phyloP scores from a whole-genome alignment of 768 basidiomycete species.

The Mycena albidolilacea region DNA sequence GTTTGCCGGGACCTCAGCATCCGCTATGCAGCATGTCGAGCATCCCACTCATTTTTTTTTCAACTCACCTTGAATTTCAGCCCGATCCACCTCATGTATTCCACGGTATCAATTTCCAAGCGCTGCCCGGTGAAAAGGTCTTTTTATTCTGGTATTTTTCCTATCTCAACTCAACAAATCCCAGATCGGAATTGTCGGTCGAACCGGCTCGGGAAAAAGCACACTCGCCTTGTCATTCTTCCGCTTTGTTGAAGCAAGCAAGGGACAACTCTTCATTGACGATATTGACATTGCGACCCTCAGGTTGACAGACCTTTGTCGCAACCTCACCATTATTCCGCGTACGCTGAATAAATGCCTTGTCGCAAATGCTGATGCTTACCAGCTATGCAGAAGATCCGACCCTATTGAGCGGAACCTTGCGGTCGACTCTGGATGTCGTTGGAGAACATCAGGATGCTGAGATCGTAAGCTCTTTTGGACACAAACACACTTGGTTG shows the following conservation, averaged over 20 bases:
- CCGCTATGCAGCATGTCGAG: slow-evolving; percentile 72
- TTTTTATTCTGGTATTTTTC: neutral
- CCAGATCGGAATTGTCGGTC: slow-evolving; percentile 47
- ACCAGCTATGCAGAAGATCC: slow-evolving; percentile 79
- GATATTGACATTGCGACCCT: slow-evolving; percentile 75
- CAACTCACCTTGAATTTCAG: slow-evolving; percentile 52
- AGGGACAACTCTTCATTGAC: slow-evolving; percentile 74
- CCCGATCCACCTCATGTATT: slow-evolving; percentile 90
- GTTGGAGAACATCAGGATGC: slow-evolving; percentile 88
- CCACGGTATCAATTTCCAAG: slow-evolving; percentile 58
- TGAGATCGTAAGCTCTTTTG: slow-evolving; percentile 71
- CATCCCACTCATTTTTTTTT: too few relatives aligned
- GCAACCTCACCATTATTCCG: slow-evolving; percentile 79
- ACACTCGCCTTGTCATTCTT: slow-evolving; percentile 89
- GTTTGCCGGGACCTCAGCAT: slow-evolving; percentile 82
- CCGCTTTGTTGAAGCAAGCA: slow-evolving; percentile 81
- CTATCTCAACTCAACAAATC: neutral
- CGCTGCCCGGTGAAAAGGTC: slow-evolving; percentile 33
- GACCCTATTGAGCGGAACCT: slow-evolving; percentile 85
- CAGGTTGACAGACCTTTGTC: slow-evolving; percentile 78
- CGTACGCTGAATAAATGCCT: slow-evolving; percentile 56
- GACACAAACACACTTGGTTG: too few relatives aligned
- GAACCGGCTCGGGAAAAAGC: slow-evolving; percentile 80
- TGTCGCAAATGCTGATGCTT: neutral
- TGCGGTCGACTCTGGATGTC: slow-evolving; percentile 87